A percentile compares a stretch with the other conserved stretches of the same genome.
phyloP scores from a whole-genome alignment of 257 asterid genomes.

The Misopates orontium region DNA sequence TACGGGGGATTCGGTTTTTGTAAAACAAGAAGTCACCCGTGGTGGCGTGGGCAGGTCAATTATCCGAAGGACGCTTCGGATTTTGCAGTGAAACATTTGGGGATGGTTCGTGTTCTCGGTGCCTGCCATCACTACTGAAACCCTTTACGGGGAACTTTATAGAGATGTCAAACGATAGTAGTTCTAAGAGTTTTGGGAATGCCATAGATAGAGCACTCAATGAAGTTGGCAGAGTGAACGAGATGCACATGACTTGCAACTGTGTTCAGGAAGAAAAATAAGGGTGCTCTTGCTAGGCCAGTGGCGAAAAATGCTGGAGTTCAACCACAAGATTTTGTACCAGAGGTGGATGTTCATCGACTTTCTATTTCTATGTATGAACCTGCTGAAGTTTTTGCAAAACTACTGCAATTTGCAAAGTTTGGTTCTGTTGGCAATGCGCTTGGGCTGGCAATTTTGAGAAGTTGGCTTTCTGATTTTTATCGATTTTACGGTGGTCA shows the following conservation, averaged over 20 bases:
- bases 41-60: slow-evolving; percentile 94
- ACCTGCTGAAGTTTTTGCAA: slow-evolving; percentile 42
- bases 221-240: slow-evolving; percentile 53
- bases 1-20: slow-evolving; percentile 89
- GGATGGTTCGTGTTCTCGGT: slow-evolving; percentile 78
- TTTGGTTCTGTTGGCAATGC: slow-evolving; percentile 29
- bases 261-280: slow-evolving; percentile 42
- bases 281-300: slow-evolving; percentile 41
- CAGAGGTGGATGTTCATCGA: slow-evolving; percentile 46
- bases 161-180: slow-evolving; percentile 39
- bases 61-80: slow-evolving; percentile 64
- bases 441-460: slow-evolving; percentile 53
- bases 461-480: slow-evolving; percentile 63
- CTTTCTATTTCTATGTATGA: slow-evolving; percentile 41
- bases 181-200: slow-evolving; percentile 37
- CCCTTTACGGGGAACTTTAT: slow-evolving; percentile 56
- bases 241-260: slow-evolving; percentile 46
- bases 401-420: slow-evolving; percentile 32
- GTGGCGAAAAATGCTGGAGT: slow-evolving; percentile 54
- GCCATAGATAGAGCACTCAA: slow-evolving; percentile 53
- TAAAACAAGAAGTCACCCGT: slow-evolving; percentile 68
- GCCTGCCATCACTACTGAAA: slow-evolving; percentile 55
- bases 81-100: slow-evolving; percentile 62
- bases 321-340: slow-evolving; percentile 46
- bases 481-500: slow-evolving; percentile 41